A percentile compares a stretch with the other conserved stretches of the same genome.
Evolutionary conservation across 805 yeast genomes (phyloP).

Genomic region (Zygosaccharomyces rouxii): DNA sequence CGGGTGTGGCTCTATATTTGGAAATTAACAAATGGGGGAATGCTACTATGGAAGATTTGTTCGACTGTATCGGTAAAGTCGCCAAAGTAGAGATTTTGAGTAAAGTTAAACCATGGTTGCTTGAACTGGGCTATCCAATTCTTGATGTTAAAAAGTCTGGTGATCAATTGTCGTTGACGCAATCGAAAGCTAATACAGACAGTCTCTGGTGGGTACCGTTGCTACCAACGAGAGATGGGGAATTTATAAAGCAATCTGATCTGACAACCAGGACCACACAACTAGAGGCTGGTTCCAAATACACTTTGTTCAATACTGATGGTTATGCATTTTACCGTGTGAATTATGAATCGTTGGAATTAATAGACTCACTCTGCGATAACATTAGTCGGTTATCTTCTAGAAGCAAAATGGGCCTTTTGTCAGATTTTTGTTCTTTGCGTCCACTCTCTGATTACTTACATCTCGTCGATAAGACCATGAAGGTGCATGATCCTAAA

Average conservation of each 20-base stretch:
- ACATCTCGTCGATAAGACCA: slow-evolving; percentile 7
- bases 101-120: slow-evolving; percentile 70
- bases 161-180: slow-evolving; percentile 34
- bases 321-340: slow-evolving; percentile 53
- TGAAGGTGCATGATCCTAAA: slow-evolving; percentile 8
- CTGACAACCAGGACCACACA: slow-evolving; percentile 1
- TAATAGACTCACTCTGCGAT: slow-evolving; percentile 40
- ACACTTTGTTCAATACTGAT: slow-evolving; percentile 46
- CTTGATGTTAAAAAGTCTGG: slow-evolving; percentile 43
- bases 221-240: slow-evolving; percentile 18
- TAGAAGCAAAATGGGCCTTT: slow-evolving; percentile 49
- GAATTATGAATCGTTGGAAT: slow-evolving; percentile 42
- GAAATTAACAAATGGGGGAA: slow-evolving; percentile 59
- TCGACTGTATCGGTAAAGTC: slow-evolving; percentile 61
- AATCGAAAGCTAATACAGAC: slow-evolving; percentile 4
- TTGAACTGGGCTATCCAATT: slow-evolving; percentile 69
- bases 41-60: slow-evolving; percentile 69
- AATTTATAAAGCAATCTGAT: background rate
- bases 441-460: slow-evolving; percentile 40
- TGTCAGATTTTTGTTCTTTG: slow-evolving; percentile 52
- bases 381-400: slow-evolving; percentile 39
- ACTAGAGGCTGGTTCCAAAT: slow-evolving; percentile 16
- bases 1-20: slow-evolving; percentile 69
- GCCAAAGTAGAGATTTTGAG: slow-evolving; percentile 55
- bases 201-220: slow-evolving; percentile 55